Conservation (phyloP, 768 basidiomycete species). For the Hygrophoropsis aurantiaca region DNA sequence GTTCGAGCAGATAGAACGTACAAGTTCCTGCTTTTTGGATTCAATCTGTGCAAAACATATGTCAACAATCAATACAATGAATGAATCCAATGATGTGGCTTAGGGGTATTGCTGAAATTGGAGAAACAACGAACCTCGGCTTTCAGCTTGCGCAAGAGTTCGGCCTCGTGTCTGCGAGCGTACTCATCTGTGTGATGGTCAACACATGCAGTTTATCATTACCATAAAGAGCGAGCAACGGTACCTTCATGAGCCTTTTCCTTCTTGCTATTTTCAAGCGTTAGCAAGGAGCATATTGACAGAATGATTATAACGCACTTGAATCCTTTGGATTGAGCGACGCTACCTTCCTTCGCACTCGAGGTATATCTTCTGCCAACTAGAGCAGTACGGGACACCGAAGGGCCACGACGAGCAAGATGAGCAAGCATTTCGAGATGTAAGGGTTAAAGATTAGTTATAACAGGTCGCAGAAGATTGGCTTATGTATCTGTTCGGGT, state of each 20-base stretch:
- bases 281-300: constrained; percentile 3
- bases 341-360: constrained; percentile 51
- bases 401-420: constrained; percentile 40
- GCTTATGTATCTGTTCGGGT: background rate
- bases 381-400: constrained; percentile 34
- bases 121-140: constrained; percentile 39
- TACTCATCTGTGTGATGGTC: constrained; percentile 54
- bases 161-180: constrained; percentile 55
- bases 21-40: constrained; percentile 30
- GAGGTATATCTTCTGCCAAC: constrained; percentile 34
- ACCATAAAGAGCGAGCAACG: too few relatives aligned
- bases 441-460: background rate
- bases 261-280: constrained; percentile 53
- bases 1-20: constrained; percentile 20
- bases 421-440: constrained; percentile 22
- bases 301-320: constrained; percentile 38
- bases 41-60: constrained; percentile 21
- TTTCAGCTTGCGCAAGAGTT: constrained; percentile 59
- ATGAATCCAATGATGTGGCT: background rate
- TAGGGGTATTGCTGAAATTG: background rate
- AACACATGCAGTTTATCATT: background rate
- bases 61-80: background rate
- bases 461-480: background rate
- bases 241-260: constrained; percentile 73
- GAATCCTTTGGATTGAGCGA: constrained; percentile 64